Conservation (phyloP, 1,139 yeast genomes). For the Hansenula lynferdii region DNA sequence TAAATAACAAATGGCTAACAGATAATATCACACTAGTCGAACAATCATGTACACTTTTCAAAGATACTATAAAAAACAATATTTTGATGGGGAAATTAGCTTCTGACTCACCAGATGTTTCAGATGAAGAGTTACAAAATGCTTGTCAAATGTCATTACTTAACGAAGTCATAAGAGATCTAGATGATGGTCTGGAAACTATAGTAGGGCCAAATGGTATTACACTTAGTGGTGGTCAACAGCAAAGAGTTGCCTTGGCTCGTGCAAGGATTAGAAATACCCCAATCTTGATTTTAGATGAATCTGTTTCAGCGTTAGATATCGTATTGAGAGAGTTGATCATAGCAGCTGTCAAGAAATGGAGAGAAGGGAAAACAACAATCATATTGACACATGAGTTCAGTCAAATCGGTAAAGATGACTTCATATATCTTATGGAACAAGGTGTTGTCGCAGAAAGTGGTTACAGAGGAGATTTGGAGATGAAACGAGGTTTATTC, state of each 20-base stretch:
- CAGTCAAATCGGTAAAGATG: conserved; percentile 46
- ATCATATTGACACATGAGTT: conserved; percentile 78
- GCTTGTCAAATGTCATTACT: conserved; percentile 53
- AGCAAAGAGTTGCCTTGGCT: conserved; percentile 77
- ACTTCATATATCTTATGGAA: conserved; percentile 52
- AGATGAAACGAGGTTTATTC: conserved; percentile 13
- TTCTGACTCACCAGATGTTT: conserved; percentile 19
- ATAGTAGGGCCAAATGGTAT: conserved; percentile 40
- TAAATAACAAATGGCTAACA: conserved; percentile 50
- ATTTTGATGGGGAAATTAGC: conserved; percentile 41
- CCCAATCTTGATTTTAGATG: conserved; percentile 77
- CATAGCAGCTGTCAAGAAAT: conserved; percentile 43
- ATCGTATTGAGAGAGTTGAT: conserved; percentile 37
- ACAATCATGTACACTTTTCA: conserved; percentile 64
- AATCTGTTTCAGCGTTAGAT: conserved; percentile 81
- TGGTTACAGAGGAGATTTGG: conserved; percentile 36
- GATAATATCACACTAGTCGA: conserved; percentile 68
- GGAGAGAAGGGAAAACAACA: conserved; percentile 72
- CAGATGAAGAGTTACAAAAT: conserved; percentile 29
- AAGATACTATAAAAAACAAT: conserved; percentile 59
- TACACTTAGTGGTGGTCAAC: conserved; percentile 86
- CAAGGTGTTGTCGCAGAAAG: conserved; percentile 47
- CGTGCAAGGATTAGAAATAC: conserved; percentile 72
- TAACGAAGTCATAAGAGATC: conserved; percentile 36
- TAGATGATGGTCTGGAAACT: conserved; percentile 55